Evolutionary conservation across 106 monocot genomes (phyloP), one percentile per base, ranked within the genome.

Genomic region (Iris macrosiphon): DNA sequence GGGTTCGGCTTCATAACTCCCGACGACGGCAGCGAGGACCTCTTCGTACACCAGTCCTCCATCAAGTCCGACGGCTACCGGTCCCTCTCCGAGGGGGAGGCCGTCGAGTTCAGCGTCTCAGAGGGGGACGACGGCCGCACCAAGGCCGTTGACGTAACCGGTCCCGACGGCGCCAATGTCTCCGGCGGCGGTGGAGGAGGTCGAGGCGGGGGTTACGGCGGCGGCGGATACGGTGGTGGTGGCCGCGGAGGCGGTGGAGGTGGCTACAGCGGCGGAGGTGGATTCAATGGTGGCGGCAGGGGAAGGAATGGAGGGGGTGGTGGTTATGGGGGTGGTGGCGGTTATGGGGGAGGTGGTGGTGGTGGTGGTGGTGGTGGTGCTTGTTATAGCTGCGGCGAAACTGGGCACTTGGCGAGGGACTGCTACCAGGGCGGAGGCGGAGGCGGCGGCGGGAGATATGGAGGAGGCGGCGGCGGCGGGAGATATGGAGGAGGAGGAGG

Each of bases 21-120:
- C 8, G 56, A 57, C 22, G 56, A 66, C 40, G 66, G 66, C 30
- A 19, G 46, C 14, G 66, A 66, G 37, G 66, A 66, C 26, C 66
- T 66, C 17, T 69, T 69, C 69, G 60, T 69, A 27, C 69, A 69
- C 21, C 69, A 69, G 30, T 60, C 60, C 7, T 69, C 69, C 23
- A 69, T 69, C 31, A 69, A 69, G 52, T 49, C 69, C 10, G 69
- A 69, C 21, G 69, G 69, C 30, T 60, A 21, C 42, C 28, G 69
- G 3, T 31, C 60, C 22, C 59, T 69, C 3, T 8, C 15, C 27
- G 60, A 43, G 27, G 60, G 52, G 1, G 69, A 69, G 52, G 49
- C 39, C 7, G 69, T 69, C 15, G 69, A 69, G 59, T 69, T 52
- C 60, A 30, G 6, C 31, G 9, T 69, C 59, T 4, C 60, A 3